Conservation (phyloP, 192 early-diverging fungal species). For the Backusella australiensis region DNA sequence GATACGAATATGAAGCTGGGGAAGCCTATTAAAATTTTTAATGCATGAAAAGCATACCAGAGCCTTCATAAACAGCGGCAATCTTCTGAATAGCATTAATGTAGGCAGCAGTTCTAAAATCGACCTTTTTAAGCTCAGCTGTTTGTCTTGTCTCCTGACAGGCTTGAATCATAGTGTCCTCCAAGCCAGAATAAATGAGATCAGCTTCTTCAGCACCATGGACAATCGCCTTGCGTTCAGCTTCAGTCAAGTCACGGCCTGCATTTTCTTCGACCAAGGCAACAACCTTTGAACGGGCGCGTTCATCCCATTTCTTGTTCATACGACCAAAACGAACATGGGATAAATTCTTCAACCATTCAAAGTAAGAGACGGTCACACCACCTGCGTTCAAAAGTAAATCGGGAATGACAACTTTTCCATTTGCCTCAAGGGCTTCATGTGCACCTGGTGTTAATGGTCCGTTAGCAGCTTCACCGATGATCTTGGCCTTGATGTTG, state of each 20-base stretch:
- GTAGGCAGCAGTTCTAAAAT: constrained; percentile 76
- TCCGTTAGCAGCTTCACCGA: constrained; percentile 82
- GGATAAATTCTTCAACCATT: constrained; percentile 84
- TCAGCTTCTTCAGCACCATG: constrained; percentile 84
- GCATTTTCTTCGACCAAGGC: constrained; percentile 71
- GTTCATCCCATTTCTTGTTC: constrained; percentile 82
- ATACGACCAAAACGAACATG: constrained; percentile 84
- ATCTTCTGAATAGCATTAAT: constrained; percentile 84
- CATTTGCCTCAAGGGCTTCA: constrained; percentile 57
- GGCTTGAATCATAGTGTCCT: constrained; percentile 82
- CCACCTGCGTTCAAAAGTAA: constrained; percentile 78
- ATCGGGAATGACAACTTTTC: constrained; percentile 69
- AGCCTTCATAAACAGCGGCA: constrained; percentile 67
- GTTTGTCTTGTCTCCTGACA: constrained; percentile 73
- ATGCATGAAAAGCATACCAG: constrained; percentile 72
- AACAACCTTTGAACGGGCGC: constrained; percentile 67
- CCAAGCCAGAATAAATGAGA: constrained; percentile 80
- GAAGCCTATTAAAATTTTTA: neutral
- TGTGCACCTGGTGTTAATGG: constrained; percentile 76
- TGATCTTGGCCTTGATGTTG: constrained; percentile 72
- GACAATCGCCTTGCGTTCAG: constrained; percentile 72
- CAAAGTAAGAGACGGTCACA: constrained; percentile 77
- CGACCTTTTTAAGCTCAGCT: constrained; percentile 58
- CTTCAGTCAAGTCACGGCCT: constrained; percentile 67
- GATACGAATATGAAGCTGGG: no score